phyloP scores from a whole-genome alignment of 2,329 filamentous ascomycete species.

The Pseudogymnoascus sp. region DNA sequence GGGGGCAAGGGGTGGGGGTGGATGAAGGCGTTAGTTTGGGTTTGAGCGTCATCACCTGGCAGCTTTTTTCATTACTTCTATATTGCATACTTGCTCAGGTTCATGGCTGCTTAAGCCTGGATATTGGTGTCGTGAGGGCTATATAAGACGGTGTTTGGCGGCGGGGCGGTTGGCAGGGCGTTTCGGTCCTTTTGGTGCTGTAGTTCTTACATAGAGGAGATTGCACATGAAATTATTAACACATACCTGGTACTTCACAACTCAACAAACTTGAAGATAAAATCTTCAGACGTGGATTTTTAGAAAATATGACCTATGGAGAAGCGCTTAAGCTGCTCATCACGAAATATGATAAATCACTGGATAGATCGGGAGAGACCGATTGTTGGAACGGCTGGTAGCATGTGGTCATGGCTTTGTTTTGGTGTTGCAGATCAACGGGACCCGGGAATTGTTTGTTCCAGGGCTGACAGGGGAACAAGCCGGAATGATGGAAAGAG shows the following conservation, averaged over 20 bases:
- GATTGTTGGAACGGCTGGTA: background rate
- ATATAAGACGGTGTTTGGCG: background rate
- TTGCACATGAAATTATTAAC: background rate
- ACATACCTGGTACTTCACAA: background rate
- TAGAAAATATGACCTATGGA: background rate
- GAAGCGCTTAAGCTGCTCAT: background rate
- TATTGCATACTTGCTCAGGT: conserved; percentile 1
- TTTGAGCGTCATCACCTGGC: conserved; percentile 7
- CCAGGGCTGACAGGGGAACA: conserved; percentile 6
- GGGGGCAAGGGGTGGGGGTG: too few relatives aligned
- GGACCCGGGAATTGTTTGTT: conserved; percentile 3
- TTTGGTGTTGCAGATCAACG: conserved; percentile 2
- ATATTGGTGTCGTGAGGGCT: background rate
- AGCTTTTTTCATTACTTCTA: conserved; percentile 8
- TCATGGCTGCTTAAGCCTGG: background rate
- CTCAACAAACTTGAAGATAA: background rate
- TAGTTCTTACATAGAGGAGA: background rate
- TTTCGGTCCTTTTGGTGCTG: background rate
- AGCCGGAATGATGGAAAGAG: conserved; percentile 5
- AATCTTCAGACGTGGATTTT: background rate
- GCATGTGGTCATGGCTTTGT: background rate
- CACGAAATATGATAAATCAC: background rate
- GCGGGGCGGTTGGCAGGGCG: background rate
- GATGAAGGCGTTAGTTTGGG: background rate
- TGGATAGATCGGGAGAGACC: background rate